phyloP scores from a whole-genome alignment of 2,329 filamentous ascomycete genomes.

The Scortechinia acanthostroma region DNA sequence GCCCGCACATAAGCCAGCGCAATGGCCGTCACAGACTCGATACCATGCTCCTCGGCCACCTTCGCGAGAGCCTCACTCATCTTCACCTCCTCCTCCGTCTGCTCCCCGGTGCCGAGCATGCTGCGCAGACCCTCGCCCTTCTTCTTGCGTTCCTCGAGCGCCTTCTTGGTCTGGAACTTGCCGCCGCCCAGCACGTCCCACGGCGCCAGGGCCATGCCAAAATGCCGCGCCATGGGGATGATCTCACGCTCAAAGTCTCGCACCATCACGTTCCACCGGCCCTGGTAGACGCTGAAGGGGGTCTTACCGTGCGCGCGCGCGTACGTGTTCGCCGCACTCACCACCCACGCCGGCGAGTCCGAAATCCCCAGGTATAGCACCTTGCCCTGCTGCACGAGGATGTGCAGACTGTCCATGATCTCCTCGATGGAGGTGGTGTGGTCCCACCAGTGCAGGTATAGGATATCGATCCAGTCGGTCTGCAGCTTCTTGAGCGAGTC shows the following conservation, averaged over 20 bases:
- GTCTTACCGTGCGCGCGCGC: slow-evolving; percentile 21
- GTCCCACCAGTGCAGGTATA: slow-evolving; percentile 37
- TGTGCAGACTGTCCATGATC: slow-evolving; percentile 30
- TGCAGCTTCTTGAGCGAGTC: slow-evolving; percentile 34
- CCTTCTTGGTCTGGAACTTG: slow-evolving; percentile 31
- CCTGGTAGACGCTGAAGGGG: slow-evolving; percentile 29
- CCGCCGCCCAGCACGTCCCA: slow-evolving; percentile 53
- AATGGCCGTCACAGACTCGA: slow-evolving; percentile 30
- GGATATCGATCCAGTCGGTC: slow-evolving; percentile 33
- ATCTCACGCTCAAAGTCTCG: slow-evolving; percentile 32
- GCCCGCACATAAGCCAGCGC: slow-evolving; percentile 46
- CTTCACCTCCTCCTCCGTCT: slow-evolving; percentile 30
- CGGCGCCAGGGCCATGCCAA: slow-evolving; percentile 42
- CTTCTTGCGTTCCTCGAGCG: slow-evolving; percentile 17
- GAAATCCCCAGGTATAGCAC: slow-evolving; percentile 30
- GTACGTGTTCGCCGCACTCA: slow-evolving; percentile 26
- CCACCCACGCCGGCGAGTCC: slow-evolving; percentile 30
- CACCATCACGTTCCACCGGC: slow-evolving; percentile 22
- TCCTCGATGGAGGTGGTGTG: slow-evolving; percentile 29
- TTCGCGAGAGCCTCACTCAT: slow-evolving; percentile 37
- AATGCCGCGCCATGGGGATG: slow-evolving; percentile 28
- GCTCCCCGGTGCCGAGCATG: slow-evolving; percentile 19
- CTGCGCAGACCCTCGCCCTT: slow-evolving; percentile 28
- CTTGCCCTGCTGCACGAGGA: slow-evolving; percentile 28
- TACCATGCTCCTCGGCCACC: slow-evolving; percentile 22